Percentiles rank a stretch among this genome's conserved stretches.
Evolutionary conservation across 2,329 filamentous ascomycete species (phyloP).

Genomic region (Arachnomyces sp.): DNA sequence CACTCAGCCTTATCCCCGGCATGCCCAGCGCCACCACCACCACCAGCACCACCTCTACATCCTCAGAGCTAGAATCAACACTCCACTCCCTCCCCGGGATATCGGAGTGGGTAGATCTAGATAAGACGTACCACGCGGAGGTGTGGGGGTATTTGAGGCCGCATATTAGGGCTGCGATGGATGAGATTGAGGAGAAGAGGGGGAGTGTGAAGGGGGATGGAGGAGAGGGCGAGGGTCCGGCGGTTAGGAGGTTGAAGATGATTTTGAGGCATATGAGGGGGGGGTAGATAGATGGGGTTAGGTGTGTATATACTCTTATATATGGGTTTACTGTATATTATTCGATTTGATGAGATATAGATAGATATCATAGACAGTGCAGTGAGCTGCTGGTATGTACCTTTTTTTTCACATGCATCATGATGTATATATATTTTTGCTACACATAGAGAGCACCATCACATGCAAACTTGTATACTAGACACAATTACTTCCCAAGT

Average conservation of each 20-base stretch:
- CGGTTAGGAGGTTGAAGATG: slow-evolving; percentile 13
- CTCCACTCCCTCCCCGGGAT: slow-evolving; percentile 9
- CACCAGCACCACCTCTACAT: background rate
- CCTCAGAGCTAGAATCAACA: background rate
- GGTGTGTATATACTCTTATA: no score
- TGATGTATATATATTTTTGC: no score
- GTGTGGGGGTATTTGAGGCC: slow-evolving; percentile 14
- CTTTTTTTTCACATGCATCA: no score
- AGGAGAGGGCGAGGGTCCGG: slow-evolving; percentile 10
- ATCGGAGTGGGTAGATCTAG: slow-evolving; percentile 13
- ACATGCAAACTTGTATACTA: no score
- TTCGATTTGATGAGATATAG: no score
- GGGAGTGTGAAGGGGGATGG: background rate
- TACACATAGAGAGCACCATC: no score
- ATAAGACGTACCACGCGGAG: slow-evolving; percentile 11
- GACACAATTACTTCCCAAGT: no score
- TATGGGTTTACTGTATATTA: no score
- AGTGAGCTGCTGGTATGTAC: no score
- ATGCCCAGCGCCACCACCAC: slow-evolving; percentile 4
- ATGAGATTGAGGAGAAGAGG: slow-evolving; percentile 10
- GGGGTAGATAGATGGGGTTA: no score
- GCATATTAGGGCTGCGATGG: slow-evolving; percentile 11
- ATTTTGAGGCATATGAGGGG: slow-evolving; percentile 12
- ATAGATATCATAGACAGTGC: no score
- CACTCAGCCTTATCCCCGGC: slow-evolving; percentile 10